Percentiles rank a stretch among this genome's conserved stretches.
Evolutionary conservation across 129 eudicot species (phyloP).

Genomic region (Kitagawia praeruptora): DNA sequence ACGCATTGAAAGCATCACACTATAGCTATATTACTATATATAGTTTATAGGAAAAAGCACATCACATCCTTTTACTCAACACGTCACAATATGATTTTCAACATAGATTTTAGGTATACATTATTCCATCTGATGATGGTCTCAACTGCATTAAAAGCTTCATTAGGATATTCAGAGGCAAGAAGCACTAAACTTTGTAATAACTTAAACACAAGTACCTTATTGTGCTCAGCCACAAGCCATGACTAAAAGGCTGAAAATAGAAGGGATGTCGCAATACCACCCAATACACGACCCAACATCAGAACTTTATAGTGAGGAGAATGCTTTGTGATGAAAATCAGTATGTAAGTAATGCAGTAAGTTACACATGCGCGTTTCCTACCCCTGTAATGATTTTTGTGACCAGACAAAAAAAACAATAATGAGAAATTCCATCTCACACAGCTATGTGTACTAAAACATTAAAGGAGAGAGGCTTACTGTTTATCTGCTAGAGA

Average conservation of each 20-base stretch:
- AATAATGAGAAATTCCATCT: background rate
- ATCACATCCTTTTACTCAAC: too few relatives aligned
- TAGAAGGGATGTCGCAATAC: conserved; percentile 94
- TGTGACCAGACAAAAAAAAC: conserved; percentile 6
- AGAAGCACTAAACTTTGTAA: background rate
- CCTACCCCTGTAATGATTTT: conserved; percentile 25
- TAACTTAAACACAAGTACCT: conserved; percentile 30
- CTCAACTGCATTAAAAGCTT: too few relatives aligned
- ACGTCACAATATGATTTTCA: too few relatives aligned
- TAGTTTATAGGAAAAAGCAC: too few relatives aligned
- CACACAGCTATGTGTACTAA: background rate
- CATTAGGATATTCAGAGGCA: background rate
- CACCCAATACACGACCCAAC: conserved; percentile 89
- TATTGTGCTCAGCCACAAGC: conserved; percentile 99
- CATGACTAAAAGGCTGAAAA: conserved; percentile 96
- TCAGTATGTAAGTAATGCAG: conserved; percentile 89
- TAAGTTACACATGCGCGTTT: conserved; percentile 93
- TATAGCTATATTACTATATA: too few relatives aligned
- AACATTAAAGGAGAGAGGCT: conserved; percentile 2
- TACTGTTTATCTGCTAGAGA: conserved; percentile 98
- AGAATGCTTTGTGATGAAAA: conserved; percentile 96
- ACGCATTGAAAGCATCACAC: too few relatives aligned
- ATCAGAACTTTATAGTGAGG: conserved; percentile 86
- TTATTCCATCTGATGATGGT: too few relatives aligned
- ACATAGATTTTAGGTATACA: too few relatives aligned